These are phyloP conservation scores for Inga laurina DNA, from an alignment of 306 rosid species.

Conservation along the genomic window DNA sequence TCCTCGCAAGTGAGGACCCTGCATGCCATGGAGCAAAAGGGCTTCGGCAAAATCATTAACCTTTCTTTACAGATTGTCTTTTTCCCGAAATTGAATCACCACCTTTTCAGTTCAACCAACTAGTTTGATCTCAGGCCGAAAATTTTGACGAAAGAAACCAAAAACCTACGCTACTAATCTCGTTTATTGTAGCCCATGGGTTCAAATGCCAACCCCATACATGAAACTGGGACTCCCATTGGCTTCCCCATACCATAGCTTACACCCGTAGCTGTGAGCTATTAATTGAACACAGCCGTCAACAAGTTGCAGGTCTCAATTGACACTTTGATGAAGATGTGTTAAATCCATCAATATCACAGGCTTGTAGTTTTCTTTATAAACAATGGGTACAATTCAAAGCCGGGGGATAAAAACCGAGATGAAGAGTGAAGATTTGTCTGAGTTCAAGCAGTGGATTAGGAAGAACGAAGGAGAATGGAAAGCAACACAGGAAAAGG, in stretches of 20 bases:
- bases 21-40: no score
- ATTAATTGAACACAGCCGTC: background rate
- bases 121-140: background rate
- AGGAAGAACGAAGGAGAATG: background rate
- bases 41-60: no score
- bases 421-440: background rate
- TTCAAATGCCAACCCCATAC: background rate
- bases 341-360: background rate
- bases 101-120: background rate
- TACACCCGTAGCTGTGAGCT: background rate
- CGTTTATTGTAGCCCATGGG: background rate
- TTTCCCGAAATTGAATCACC: background rate
- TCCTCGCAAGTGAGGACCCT: no score
- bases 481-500: background rate
- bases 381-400: background rate
- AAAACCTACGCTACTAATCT: background rate
- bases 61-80: background rate
- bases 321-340: background rate
- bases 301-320: background rate
- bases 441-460: background rate
- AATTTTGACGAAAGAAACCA: background rate
- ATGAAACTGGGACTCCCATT: background rate
- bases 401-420: background rate
- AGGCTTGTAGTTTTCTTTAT: background rate
- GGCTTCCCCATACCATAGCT: background rate